phyloP scores from a whole-genome alignment of 2,329 filamentous ascomycete genomes.

The Cladosporium sp. region DNA sequence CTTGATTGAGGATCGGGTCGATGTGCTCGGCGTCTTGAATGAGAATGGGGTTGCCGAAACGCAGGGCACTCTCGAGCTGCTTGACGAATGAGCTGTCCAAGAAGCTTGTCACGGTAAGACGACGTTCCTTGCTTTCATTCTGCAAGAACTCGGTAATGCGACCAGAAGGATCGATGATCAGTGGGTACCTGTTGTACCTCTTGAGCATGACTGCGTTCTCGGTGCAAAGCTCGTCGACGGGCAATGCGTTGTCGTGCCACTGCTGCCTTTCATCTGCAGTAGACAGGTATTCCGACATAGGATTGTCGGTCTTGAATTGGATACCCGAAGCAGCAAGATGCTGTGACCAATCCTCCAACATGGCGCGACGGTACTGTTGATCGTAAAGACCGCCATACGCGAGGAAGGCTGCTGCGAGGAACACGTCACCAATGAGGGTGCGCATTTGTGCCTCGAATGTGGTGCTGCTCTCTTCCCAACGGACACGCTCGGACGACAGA shows the following conservation, averaged over 20 bases:
- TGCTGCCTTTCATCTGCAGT: slow-evolving; percentile 90
- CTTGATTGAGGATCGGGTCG: slow-evolving; percentile 95
- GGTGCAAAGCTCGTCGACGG: slow-evolving; percentile 95
- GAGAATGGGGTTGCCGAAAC: slow-evolving; percentile 96
- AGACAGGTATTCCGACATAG: slow-evolving; percentile 92
- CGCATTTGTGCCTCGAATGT: slow-evolving; percentile 98
- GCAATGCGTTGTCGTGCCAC: slow-evolving; percentile 91
- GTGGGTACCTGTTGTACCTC: slow-evolving; percentile 95
- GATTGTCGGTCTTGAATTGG: slow-evolving; percentile 87
- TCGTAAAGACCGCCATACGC: slow-evolving; percentile 97
- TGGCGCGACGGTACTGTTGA: slow-evolving; percentile 93
- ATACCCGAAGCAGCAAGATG: slow-evolving; percentile 92
- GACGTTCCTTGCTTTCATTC: slow-evolving; percentile 88
- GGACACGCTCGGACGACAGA: slow-evolving; percentile 83
- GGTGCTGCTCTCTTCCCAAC: slow-evolving; percentile 96
- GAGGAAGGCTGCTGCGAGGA: slow-evolving; percentile 94
- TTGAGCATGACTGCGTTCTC: slow-evolving; percentile 97
- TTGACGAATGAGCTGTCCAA: slow-evolving; percentile 97
- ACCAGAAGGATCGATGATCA: slow-evolving; percentile 97
- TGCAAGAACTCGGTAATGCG: slow-evolving; percentile 92
- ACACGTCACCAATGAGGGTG: slow-evolving; percentile 90
- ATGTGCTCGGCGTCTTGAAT: slow-evolving; percentile 98
- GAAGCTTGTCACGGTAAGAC: slow-evolving; percentile 95
- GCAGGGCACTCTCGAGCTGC: slow-evolving; percentile 91
- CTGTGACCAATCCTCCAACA: slow-evolving; percentile 96